phyloP scores from a whole-genome alignment of 306 rosid species.

The Ormosia emarginata region DNA sequence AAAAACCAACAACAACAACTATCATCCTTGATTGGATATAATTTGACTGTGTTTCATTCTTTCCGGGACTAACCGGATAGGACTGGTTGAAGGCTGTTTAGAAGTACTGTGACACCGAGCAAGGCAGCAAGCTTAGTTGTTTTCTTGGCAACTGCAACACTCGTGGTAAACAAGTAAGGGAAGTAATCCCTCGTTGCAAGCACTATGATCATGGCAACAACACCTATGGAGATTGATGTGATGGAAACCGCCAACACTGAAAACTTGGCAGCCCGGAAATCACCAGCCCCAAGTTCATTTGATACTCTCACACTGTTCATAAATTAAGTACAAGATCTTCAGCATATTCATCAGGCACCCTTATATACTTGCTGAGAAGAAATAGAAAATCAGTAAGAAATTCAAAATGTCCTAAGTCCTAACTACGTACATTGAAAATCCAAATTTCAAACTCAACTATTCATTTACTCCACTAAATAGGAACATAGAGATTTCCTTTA shows the following conservation, averaged over 20 bases:
- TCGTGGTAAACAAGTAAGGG: conserved; percentile 62
- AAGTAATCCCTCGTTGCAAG: conserved; percentile 48
- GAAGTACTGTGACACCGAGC: conserved; percentile 56
- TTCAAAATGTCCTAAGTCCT: not conserved
- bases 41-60: not conserved
- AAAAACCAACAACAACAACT: not conserved
- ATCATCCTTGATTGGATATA: not conserved
- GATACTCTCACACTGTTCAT: conserved; percentile 79
- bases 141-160: conserved; percentile 60
- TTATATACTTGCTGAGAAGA: not conserved
- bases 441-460: not conserved
- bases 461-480: not conserved
- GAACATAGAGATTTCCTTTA: not conserved
- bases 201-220: conserved; percentile 42
- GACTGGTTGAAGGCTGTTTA: conserved; percentile 75
- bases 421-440: not conserved
- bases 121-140: conserved; percentile 65
- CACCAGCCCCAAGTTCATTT: conserved; percentile 79
- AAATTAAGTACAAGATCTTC: not conserved
- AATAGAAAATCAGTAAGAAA: not conserved
- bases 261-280: conserved; percentile 51
- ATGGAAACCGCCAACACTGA: conserved; percentile 64
- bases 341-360: not conserved
- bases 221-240: conserved; percentile 66
- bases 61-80: conserved; percentile 53